Percentiles rank a stretch among this genome's conserved stretches.
phyloP scores from a whole-genome alignment of 2,329 filamentous ascomycete genomes.

The Coniosporium tulheliwenetii region DNA sequence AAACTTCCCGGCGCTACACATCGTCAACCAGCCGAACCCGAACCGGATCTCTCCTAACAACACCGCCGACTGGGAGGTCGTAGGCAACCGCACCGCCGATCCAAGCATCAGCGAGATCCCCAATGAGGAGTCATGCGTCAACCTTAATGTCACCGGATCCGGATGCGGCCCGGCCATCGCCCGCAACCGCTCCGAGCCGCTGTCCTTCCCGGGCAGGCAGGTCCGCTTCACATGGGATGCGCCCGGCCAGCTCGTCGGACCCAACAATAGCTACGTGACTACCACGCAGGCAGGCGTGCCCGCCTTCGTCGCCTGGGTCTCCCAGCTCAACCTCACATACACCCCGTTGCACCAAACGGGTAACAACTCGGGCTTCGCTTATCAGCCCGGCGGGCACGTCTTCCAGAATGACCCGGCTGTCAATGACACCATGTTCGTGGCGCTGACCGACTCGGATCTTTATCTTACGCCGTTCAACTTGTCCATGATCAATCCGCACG shows the following conservation, averaged over 20 bases:
- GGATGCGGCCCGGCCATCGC: slow-evolving; percentile 50
- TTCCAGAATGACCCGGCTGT: slow-evolving; percentile 52
- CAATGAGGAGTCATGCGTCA: slow-evolving; percentile 38
- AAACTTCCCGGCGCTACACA: slow-evolving; percentile 59
- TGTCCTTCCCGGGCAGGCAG: slow-evolving; percentile 58
- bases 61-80: slow-evolving; percentile 47
- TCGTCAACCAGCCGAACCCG: slow-evolving; percentile 65
- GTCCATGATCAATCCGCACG: slow-evolving; percentile 57
- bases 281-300: slow-evolving; percentile 39
- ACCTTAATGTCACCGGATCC: slow-evolving; percentile 36
- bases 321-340: slow-evolving; percentile 46
- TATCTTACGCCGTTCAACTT: slow-evolving; percentile 66
- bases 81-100: slow-evolving; percentile 41
- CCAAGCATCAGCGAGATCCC: slow-evolving; percentile 32
- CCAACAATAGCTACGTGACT: slow-evolving; percentile 72
- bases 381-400: slow-evolving; percentile 55
- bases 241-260: slow-evolving; percentile 53
- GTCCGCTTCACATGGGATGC: slow-evolving; percentile 59
- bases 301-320: slow-evolving; percentile 58
- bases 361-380: slow-evolving; percentile 45
- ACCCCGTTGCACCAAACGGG: slow-evolving; percentile 48
- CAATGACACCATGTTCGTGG: slow-evolving; percentile 69
- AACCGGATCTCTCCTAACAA: slow-evolving; percentile 49
- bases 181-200: slow-evolving; percentile 52
- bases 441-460: slow-evolving; percentile 52